Evolutionary conservation across 352 stramenopile genomes (phyloP), one percentile per base, ranked within the genome.

Genomic region (Phytophthora litchii): DNA sequence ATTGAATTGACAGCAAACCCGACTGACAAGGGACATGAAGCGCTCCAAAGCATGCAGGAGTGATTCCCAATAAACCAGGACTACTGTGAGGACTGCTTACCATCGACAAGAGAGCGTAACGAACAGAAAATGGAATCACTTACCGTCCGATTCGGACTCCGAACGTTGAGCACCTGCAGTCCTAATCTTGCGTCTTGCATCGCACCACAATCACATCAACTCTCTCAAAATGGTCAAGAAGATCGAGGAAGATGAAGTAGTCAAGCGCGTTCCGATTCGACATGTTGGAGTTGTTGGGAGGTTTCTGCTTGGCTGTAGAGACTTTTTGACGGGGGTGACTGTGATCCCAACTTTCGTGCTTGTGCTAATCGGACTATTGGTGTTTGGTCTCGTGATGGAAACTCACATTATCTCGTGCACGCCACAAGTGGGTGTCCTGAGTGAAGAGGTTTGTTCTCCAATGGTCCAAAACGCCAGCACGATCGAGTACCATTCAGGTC

Each of bases 331-430:
- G 19, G 54, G 54, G 4, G 36, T 65, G 40, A 54, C 54, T 5
- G 34, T 60, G 13, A 64, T 64, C 14, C 60, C 54, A n/a, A 58
- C 55, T 6, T 54, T 69, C 17, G 27, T 60, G 3, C 40, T 68
- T 4, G 38, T 64, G 38, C 11, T 68, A 14, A 38, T 69, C 16
- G 54, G 46, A 1, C 10, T 69, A 12, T n/a, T 65, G 20, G 40
- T 64, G 1, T 65, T 58, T 35, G 60, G 54, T 9, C 38, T 69
- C n/a, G 29, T 47, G n/a, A 60, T 60, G 47, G 60, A 64, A 36
- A 60, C 38, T 4, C 56, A 55, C 27, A 50, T 69, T 34, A 41
- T 65, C 27, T 44, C 46, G 10, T 54, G 40, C 13, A 52, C 37
- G 49, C 48, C 60, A 19, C n/a, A 60, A 32, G 17, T 20, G 14